Base-by-base conservation (phyloP, 2,329 filamentous ascomycete species). In the Tricladium varicosporioides region DNA sequence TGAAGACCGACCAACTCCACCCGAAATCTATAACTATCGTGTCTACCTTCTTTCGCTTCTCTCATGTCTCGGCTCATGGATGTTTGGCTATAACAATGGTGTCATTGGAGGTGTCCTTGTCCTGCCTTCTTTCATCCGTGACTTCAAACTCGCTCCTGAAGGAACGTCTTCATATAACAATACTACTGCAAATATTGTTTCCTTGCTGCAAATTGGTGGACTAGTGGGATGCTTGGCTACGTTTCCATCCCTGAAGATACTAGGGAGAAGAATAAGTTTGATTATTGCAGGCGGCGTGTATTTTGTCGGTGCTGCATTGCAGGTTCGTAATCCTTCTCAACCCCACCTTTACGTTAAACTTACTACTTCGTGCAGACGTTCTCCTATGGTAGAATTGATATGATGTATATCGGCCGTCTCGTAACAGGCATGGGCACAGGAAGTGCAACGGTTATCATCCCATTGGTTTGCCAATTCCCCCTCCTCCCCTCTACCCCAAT, bases 11-110 rank as follows among this genome's bases (percentile, higher is more conserved):
- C 63, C 65, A 43, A 67, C 65, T 4, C 64, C 64, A 14, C 46
- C 58, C 36, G 61, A 59, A 43, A 58, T 67, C 40, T 67, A 68
- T 59, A 67, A 67, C 32, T 47, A 48, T 4, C 60, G 65, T 15
- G 57, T 66, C 16, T 67, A 68, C 32, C 40, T 61, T 40, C 59
- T 65, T n/a, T 58, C 63, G 4, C 57, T 65, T 47, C 53, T 57
- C 19, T 40, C 52, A 44, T 66, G 62, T 58, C 51, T 62, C 9
- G 63, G 53, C 1, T 56, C 15, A 9, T 56, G 60, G 59, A 63
- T 65, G 60, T 67, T 68, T 43, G 66, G 66, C 27, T 67, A 65
- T 55, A 63, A 67, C 47, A 64, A 62, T 10, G 62, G 63, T 11
- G 61, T 65, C 27, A 67, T 68, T 44, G 63, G 59, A 13, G 63